Base-by-base conservation (phyloP, 306 rosid genomes). In the Mimosa bimucronata region DNA sequence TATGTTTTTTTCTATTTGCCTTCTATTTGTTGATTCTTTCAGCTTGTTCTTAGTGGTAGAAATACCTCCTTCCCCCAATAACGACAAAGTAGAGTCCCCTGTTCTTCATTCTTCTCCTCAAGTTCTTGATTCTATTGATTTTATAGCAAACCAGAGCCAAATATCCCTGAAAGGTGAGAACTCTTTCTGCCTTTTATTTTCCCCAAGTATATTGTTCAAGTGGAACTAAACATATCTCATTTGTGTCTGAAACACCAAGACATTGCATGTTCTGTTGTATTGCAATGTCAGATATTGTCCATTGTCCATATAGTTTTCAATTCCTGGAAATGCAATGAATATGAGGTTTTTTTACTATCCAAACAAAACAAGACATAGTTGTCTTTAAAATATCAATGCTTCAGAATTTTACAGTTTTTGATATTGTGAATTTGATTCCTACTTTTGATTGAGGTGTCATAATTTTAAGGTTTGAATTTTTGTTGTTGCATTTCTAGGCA, bases 1-100 rank as follows among this genome's bases (percentile, higher is more conserved):
- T n/a, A n/a, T n/a, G n/a, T n/a, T n/a, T n/a, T n/a, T n/a, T n/a
- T n/a, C 69, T 66, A 44, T 81, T 12, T 72, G 72, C 3, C 71
- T 85, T 53, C 71, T 85, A 58, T 67, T 72, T 42, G 48, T 58
- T 0, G 67, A 81, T 78, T 85, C 85, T 44, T 85, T 84, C 75
- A 46, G 19, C 31, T 65, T 72, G 4, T 80, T 38, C 3, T 77
- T 79, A 21, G 15, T 76, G 31, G 21, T 84, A 23, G 76, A 76
- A 4, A 69, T 53, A 0, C 80, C 78, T 10, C 42, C 79, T 21
- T 31, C 73, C 72, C 82, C 58, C n/a, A 19, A 28, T 29, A 41
- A 76, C 8, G 31, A 48, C 72, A 53, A 34, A 64, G 0, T 48
- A 41, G 50, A 80, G 11, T 55, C 79, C 7, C 46, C 79, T 21